These are phyloP conservation scores for Sabuloglossum arenarium DNA, from an alignment of 495 filamentous ascomycete species.

Conservation along the genomic window DNA sequence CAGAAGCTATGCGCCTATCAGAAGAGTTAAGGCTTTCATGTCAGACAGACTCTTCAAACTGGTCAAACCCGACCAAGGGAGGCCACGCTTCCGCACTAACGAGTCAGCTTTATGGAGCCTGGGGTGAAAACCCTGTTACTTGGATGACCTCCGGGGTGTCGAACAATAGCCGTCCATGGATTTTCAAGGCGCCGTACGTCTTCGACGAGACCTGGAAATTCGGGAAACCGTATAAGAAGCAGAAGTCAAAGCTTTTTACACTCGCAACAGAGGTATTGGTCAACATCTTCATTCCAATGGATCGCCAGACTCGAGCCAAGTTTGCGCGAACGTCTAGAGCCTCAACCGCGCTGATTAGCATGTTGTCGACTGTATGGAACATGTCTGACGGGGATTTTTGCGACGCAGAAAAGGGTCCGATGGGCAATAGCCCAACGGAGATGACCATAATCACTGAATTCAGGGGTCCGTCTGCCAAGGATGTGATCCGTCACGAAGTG, in stretches of 20 bases:
- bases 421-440: neutral
- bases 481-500: neutral
- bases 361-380: neutral
- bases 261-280: conserved; percentile 1
- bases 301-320: neutral
- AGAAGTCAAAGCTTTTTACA: neutral
- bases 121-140: neutral
- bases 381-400: conserved; percentile 1
- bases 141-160: neutral
- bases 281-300: neutral
- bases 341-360: neutral
- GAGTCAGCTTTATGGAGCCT: neutral
- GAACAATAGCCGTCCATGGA: neutral
- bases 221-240: neutral
- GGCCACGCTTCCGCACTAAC: neutral
- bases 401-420: neutral
- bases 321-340: conserved; percentile 1
- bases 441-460: neutral
- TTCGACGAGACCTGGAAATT: neutral
- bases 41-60: neutral
- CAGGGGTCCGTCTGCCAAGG: neutral
- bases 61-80: neutral
- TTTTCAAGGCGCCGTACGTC: neutral
- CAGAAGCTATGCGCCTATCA: neutral
- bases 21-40: neutral